Conservation (phyloP, 2,329 filamentous ascomycete species). For the Fusarium siculi region DNA sequence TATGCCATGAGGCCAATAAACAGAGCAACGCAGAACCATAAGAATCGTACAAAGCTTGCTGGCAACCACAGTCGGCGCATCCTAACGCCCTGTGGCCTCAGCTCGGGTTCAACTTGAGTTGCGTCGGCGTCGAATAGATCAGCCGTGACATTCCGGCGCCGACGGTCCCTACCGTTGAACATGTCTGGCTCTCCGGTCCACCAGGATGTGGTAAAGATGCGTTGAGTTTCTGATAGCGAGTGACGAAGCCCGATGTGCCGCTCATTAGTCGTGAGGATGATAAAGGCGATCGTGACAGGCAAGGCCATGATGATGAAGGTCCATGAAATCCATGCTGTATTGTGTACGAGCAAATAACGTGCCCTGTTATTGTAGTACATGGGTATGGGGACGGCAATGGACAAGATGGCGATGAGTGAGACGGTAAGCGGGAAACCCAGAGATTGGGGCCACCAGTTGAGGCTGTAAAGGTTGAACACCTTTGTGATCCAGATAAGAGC, state of each 20-base stretch:
- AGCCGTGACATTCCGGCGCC: conserved; percentile 51
- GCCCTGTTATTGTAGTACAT: conserved; percentile 66
- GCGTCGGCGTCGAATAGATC: conserved; percentile 53
- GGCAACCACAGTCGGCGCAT: conserved; percentile 68
- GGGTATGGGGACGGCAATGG: conserved; percentile 68
- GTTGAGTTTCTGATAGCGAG: conserved; percentile 72
- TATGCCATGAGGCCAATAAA: conserved; percentile 72
- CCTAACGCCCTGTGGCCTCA: conserved; percentile 49
- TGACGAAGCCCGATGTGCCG: conserved; percentile 70
- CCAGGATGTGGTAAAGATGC: conserved; percentile 74
- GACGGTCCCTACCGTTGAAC: conserved; percentile 56
- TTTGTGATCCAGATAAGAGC: conserved; percentile 78
- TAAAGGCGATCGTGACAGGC: conserved; percentile 73
- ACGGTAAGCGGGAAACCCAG: conserved; percentile 74
- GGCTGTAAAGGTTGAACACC: conserved; percentile 75
- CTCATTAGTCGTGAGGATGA: conserved; percentile 71
- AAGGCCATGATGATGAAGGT: conserved; percentile 77
- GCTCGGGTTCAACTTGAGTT: conserved; percentile 41
- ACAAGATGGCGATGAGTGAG: conserved; percentile 68
- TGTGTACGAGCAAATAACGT: conserved; percentile 67
- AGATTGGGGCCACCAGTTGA: conserved; percentile 76
- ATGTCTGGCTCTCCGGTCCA: conserved; percentile 69
- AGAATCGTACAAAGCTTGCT: conserved; percentile 73
- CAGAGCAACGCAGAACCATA: conserved; percentile 75
- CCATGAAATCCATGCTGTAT: conserved; percentile 76